A percentile compares a stretch with the other conserved stretches of the same genome.
Conservation (phyloP, 2,329 filamentous ascomycete species). For the Chlorencoelia australis region DNA sequence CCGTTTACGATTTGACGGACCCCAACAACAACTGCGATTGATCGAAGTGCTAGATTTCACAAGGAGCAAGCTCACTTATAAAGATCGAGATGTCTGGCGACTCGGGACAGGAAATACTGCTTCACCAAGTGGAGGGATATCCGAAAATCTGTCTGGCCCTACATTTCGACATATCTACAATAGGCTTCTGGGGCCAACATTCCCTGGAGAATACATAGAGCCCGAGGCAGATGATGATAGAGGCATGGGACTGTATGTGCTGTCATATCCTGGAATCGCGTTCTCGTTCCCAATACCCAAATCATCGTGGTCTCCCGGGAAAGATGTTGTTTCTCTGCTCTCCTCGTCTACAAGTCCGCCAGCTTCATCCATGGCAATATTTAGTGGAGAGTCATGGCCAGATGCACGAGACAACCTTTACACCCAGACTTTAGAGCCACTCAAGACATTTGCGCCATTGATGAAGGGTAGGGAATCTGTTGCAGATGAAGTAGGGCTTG, state of each 20-base stretch:
- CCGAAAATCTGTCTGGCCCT: slow-evolving; percentile 45
- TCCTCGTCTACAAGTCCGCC: slow-evolving; percentile 67
- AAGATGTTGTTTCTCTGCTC: slow-evolving; percentile 78
- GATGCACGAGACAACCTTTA: slow-evolving; percentile 70
- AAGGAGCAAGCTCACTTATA: slow-evolving; percentile 75
- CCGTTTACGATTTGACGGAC: slow-evolving; percentile 84
- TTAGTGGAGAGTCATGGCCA: slow-evolving; percentile 83
- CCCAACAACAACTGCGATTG: slow-evolving; percentile 80
- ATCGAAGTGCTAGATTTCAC: slow-evolving; percentile 89
- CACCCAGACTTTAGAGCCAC: slow-evolving; percentile 61
- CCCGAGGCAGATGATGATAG: slow-evolving; percentile 42
- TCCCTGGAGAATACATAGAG: slow-evolving; percentile 82
- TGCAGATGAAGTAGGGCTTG: slow-evolving; percentile 80
- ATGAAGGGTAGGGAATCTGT: slow-evolving; percentile 66
- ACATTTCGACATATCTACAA: slow-evolving; percentile 87
- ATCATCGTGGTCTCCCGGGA: slow-evolving; percentile 62
- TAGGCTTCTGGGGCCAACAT: slow-evolving; percentile 84
- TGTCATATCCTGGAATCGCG: slow-evolving; percentile 90
- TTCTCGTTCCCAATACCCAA: slow-evolving; percentile 78
- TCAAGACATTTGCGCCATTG: slow-evolving; percentile 59
- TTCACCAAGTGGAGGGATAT: slow-evolving; percentile 18
- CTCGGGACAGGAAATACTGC: slow-evolving; percentile 37
- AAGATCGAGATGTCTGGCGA: slow-evolving; percentile 68
- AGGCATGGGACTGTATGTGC: slow-evolving; percentile 65
- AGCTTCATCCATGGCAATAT: slow-evolving; percentile 82